phyloP scores from a whole-genome alignment of 2,329 filamentous ascomycete species.

The Ophiostoma sp. region DNA sequence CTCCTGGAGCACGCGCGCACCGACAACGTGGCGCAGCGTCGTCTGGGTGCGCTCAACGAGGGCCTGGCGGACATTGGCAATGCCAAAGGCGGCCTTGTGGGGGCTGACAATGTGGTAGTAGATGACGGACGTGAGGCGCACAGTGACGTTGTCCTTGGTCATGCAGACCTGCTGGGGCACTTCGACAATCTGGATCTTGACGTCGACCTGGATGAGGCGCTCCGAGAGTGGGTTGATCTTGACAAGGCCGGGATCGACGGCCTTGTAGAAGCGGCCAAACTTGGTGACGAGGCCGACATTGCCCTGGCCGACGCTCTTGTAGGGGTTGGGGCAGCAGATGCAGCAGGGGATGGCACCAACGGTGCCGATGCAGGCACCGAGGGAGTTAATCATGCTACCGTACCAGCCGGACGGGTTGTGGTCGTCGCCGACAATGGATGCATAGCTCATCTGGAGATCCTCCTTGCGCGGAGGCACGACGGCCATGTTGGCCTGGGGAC shows the following conservation, averaged over 20 bases:
- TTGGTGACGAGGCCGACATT: slow-evolving; percentile 94
- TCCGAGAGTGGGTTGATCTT: slow-evolving; percentile 96
- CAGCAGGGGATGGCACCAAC: slow-evolving; percentile 87
- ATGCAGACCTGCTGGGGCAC: slow-evolving; percentile 96
- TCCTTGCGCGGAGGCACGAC: slow-evolving; percentile 76
- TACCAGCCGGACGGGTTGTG: slow-evolving; percentile 80
- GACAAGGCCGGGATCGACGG: slow-evolving; percentile 92
- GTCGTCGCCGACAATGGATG: slow-evolving; percentile 56
- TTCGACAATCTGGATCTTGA: slow-evolving; percentile 98
- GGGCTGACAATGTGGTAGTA: slow-evolving; percentile 97
- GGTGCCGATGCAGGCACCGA: slow-evolving; percentile 71
- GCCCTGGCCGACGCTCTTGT: slow-evolving; percentile 85
- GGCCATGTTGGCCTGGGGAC: slow-evolving; percentile 51
- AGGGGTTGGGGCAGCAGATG: slow-evolving; percentile 87
- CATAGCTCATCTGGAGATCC: slow-evolving; percentile 80
- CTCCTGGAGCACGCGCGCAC: slow-evolving; percentile 90
- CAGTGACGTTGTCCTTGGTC: slow-evolving; percentile 98
- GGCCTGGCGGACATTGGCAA: slow-evolving; percentile 90
- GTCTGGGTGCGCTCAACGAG: slow-evolving; percentile 97
- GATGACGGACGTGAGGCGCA: slow-evolving; percentile 92
- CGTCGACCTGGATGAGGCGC: slow-evolving; percentile 83
- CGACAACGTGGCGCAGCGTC: slow-evolving; percentile 86
- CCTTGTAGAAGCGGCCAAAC: slow-evolving; percentile 90
- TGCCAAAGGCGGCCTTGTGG: slow-evolving; percentile 95
- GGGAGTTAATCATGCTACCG: slow-evolving; percentile 61